Base-by-base conservation (phyloP, 1,284 basidiomycete genomes). In the Apiotrichum montevideense region DNA sequence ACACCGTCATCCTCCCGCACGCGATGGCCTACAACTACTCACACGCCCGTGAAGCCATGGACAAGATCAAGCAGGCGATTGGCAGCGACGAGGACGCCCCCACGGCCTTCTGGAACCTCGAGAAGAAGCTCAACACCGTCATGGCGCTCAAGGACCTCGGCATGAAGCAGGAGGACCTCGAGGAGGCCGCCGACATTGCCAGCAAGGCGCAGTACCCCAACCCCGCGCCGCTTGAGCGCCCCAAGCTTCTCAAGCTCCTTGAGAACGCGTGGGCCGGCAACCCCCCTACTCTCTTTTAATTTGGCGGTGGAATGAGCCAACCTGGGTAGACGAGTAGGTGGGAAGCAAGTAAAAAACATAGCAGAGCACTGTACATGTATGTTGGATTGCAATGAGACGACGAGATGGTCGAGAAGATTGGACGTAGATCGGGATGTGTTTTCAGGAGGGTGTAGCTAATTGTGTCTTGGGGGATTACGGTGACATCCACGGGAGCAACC, bases 1-100 rank as follows among this genome's bases (percentile, higher is more conserved):
- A 81, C 59, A 79, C 79, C 13, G 77, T 81, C 39, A 70, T 81
- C 35, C 74, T 81, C 42, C 79, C 80, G 0, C 78, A 80, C 59
- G 75, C 77, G 1, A 72, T 79, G 39, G 77, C 76, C 2, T 81
- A 80, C 65, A 80, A 81, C 59, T 70, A 76, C 6, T 74, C 75
- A 0, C 70, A 66, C 49, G 73, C 78, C 10, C 55, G 57, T 4
- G 69, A 71, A 10, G 76, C 75, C 11, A 77, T 80, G 63, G 54
- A 60, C 14, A 77, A 73, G 54, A 73, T 79, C 7, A 72, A 73
- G 2, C 66, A 68, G 33, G 72, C 74, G 11, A 66, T 80, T 21
- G 71, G 69, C 1, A 59, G 63, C 11, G 48, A 65, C 5, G 54
- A 37, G 6, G 69, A 71, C 49, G 76, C 78, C 3, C 77, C 79